Conservation (phyloP, 2,329 filamentous ascomycete genomes). For the Aspergillus brasiliensis region DNA sequence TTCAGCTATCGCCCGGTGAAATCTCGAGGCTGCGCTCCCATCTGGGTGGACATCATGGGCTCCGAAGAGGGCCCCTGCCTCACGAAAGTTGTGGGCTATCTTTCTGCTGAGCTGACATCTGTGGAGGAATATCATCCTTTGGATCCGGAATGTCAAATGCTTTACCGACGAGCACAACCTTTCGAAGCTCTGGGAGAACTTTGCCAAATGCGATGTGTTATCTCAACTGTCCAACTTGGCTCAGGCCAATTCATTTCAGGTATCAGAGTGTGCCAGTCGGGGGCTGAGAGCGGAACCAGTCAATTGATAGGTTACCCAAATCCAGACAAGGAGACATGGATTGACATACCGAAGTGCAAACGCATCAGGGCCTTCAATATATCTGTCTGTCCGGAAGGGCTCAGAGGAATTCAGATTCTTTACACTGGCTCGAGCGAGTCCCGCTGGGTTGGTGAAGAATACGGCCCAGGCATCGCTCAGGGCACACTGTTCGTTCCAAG, state of each 20-base stretch:
- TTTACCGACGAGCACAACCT: neutral
- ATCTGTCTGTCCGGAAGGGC: slow-evolving; percentile 9
- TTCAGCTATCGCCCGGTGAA: neutral
- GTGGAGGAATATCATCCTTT: neutral
- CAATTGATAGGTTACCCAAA: slow-evolving; percentile 8
- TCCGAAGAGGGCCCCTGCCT: neutral
- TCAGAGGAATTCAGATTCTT: slow-evolving; percentile 10
- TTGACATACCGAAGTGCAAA: neutral
- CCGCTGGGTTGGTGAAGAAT: slow-evolving; percentile 12
- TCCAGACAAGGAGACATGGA: neutral
- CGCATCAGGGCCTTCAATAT: neutral
- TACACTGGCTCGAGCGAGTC: slow-evolving; percentile 1
- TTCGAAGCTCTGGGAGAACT: neutral
- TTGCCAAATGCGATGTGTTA: neutral
- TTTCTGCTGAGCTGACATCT: slow-evolving; percentile 1
- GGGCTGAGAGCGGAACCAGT: neutral
- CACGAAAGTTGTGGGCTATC: neutral
- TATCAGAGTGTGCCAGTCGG: neutral
- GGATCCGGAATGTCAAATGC: slow-evolving; percentile 5
- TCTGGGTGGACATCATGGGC: neutral
- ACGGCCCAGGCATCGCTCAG: neutral
- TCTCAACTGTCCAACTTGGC: slow-evolving; percentile 15
- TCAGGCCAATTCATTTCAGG: slow-evolving; percentile 9
- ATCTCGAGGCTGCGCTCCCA: neutral
- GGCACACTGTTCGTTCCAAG: slow-evolving; percentile 2